These are phyloP conservation scores for Vanderwaltozyma polyspora DNA, from an alignment of 805 yeast genomes.

Conservation along the genomic window DNA sequence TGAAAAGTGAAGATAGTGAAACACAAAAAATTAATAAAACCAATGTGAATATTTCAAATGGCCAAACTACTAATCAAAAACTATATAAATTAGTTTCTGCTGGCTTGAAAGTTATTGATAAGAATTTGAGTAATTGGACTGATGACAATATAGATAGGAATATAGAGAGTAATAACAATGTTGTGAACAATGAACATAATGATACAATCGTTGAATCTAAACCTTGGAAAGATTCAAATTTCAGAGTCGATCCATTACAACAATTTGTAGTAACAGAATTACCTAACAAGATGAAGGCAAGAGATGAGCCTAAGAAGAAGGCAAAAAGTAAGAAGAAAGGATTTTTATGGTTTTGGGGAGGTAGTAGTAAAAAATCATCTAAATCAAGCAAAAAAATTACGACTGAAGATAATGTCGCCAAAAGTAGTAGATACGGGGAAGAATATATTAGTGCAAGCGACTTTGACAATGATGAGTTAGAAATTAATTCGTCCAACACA, in stretches of 20 bases:
- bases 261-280: conserved; percentile 19
- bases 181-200: not conserved
- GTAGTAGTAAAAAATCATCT: conserved; percentile 1
- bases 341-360: conserved; percentile 20
- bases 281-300: conserved; percentile 15
- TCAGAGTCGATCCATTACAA: conserved; percentile 24
- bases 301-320: conserved; percentile 7
- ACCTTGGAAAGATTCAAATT: conserved; percentile 9
- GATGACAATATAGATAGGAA: not conserved
- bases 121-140: conserved; percentile 1
- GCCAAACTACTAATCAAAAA: conserved; percentile 9
- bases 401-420: not conserved
- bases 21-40: conserved; percentile 1
- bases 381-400: not conserved
- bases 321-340: conserved; percentile 12
- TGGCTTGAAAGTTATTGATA: conserved; percentile 1
- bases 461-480: not conserved
- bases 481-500: no score
- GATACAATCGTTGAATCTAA: not conserved
- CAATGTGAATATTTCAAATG: not conserved
- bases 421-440: not conserved
- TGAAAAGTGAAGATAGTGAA: not conserved
- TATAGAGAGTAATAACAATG: not conserved
- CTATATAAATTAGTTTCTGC: conserved; percentile 7
- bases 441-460: not conserved